Conservation (phyloP, 2,329 filamentous ascomycete genomes). For the Phoma herbarum region DNA sequence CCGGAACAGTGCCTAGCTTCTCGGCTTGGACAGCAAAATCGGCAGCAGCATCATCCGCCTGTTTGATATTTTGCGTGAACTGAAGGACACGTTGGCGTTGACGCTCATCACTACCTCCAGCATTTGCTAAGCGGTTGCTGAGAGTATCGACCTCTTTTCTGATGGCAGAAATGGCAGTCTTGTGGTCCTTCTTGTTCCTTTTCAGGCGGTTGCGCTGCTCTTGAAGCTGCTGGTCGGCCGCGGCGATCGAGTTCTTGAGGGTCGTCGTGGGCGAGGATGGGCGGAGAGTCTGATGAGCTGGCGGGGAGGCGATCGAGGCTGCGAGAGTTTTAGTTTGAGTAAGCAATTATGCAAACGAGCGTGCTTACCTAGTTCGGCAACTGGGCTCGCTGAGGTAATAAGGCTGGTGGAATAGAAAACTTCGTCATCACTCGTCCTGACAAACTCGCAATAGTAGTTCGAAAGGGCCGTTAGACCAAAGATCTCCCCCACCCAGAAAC, state of each 20-base stretch:
- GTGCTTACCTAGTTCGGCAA: conserved; percentile 65
- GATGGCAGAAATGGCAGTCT: conserved; percentile 70
- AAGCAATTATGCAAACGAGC: not conserved
- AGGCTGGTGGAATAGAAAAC: conserved; percentile 77
- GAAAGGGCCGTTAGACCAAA: conserved; percentile 74
- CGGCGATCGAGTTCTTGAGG: conserved; percentile 77
- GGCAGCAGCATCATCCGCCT: conserved; percentile 69
- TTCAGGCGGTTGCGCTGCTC: conserved; percentile 76
- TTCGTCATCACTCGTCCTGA: conserved; percentile 71
- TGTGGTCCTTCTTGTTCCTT: conserved; percentile 77
- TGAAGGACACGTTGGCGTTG: conserved; percentile 78
- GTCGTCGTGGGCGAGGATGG: conserved; percentile 81
- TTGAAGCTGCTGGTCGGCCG: conserved; percentile 73
- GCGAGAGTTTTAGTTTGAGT: conserved; percentile 9
- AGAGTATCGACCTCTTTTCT: conserved; percentile 78
- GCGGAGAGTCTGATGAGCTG: conserved; percentile 69
- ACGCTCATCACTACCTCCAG: conserved; percentile 79
- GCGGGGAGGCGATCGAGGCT: conserved; percentile 53
- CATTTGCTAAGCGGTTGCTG: conserved; percentile 69
- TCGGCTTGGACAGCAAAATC: conserved; percentile 69
- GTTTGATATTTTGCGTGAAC: conserved; percentile 76
- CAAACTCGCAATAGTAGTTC: conserved; percentile 81
- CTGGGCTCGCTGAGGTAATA: conserved; percentile 68
- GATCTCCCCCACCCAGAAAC: conserved; percentile 74
- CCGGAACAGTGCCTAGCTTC: conserved; percentile 69